phyloP scores from a whole-genome alignment of 768 basidiomycete species.

The Dacryopinax spathularia region DNA sequence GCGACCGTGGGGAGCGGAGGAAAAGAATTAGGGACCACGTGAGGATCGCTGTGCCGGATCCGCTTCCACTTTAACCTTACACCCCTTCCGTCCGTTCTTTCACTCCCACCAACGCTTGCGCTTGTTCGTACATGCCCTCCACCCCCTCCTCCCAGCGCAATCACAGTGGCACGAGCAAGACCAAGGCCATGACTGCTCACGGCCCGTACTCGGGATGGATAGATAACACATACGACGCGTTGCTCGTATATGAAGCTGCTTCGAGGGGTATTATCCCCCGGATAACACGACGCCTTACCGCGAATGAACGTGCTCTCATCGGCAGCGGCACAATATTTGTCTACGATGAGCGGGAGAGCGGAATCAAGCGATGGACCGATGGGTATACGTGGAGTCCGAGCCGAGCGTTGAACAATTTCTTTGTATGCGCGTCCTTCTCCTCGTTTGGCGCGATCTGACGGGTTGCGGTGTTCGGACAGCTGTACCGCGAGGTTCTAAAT shows the following conservation, averaged over 20 bases:
- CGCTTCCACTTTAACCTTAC: constrained; percentile 1
- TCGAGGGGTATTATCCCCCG: constrained; percentile 78
- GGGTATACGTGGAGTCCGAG: constrained; percentile 93
- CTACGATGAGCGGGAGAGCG: constrained; percentile 93
- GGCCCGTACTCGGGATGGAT: constrained; percentile 50
- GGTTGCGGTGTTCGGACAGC: constrained; percentile 18
- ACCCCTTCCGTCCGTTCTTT: constrained; percentile 2
- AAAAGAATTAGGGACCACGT: background rate
- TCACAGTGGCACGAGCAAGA: too few species aligned
- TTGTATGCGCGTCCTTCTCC: constrained; percentile 28
- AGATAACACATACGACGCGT: constrained; percentile 85
- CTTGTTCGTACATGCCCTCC: background rate
- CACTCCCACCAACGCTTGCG: background rate
- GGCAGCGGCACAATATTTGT: constrained; percentile 89
- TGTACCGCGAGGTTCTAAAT: constrained; percentile 90
- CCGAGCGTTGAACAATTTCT: constrained; percentile 84
- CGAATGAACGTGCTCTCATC: constrained; percentile 86
- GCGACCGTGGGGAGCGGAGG: too few species aligned
- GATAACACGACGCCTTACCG: constrained; percentile 82
- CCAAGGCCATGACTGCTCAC: background rate
- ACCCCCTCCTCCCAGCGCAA: background rate
- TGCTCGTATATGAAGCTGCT: constrained; percentile 93
- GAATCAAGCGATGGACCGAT: constrained; percentile 96
- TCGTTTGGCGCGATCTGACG: background rate
- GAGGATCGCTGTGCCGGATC: background rate